A percentile compares a stretch with the other conserved stretches of the same genome.
These are phyloP conservation scores for Phyllosticta citrichinensis DNA, from an alignment of 2,329 filamentous ascomycete genomes.

Conservation along the genomic window DNA sequence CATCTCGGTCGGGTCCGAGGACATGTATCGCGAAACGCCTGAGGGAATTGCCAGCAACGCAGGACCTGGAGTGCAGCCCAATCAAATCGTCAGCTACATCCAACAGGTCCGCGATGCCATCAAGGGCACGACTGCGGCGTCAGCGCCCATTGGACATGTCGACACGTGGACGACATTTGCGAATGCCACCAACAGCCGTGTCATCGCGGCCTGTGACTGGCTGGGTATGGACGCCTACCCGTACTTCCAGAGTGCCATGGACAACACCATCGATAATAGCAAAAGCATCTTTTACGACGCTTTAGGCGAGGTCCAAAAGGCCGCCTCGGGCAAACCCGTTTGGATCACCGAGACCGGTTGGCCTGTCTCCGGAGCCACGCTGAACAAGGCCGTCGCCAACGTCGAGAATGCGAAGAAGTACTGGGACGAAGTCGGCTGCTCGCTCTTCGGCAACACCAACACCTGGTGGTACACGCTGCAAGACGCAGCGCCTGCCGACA, in stretches of 20 bases:
- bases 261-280: slow-evolving; percentile 49
- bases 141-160: slow-evolving; percentile 65
- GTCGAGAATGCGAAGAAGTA: slow-evolving; percentile 63
- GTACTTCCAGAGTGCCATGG: slow-evolving; percentile 62
- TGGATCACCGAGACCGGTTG: slow-evolving; percentile 89
- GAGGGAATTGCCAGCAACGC: slow-evolving; percentile 55
- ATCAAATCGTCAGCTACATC: slow-evolving; percentile 59
- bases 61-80: slow-evolving; percentile 53
- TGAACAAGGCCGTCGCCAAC: slow-evolving; percentile 52
- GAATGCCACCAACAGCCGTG: slow-evolving; percentile 59
- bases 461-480: slow-evolving; percentile 72
- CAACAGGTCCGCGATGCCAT: slow-evolving; percentile 54
- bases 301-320: slow-evolving; percentile 48
- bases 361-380: slow-evolving; percentile 59
- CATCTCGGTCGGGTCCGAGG: slow-evolving; percentile 80
- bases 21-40: slow-evolving; percentile 53
- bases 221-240: slow-evolving; percentile 77
- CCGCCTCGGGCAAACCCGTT: slow-evolving; percentile 56
- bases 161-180: slow-evolving; percentile 70
- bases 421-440: slow-evolving; percentile 71
- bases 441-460: slow-evolving; percentile 47
- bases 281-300: slow-evolving; percentile 60
- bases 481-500: slow-evolving; percentile 41
- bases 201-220: slow-evolving; percentile 65
- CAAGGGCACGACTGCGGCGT: slow-evolving; percentile 48